Base-by-base conservation (phyloP, 106 monocot genomes). In the Dendrobium catenatum region DNA sequence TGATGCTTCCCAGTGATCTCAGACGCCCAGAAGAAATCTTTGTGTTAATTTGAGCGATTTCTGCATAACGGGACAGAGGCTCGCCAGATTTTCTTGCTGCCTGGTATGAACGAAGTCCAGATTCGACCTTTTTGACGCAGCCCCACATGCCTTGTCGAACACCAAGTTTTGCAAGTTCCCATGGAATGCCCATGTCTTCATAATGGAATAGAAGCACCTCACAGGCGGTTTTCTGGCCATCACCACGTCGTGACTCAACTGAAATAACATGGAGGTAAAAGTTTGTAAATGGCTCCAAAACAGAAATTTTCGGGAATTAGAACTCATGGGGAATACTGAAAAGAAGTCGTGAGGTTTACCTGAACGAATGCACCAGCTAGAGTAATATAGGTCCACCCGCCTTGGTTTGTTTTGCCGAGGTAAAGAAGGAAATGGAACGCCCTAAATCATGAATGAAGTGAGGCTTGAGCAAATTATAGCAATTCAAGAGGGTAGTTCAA, bases 81-180 rank as follows among this genome's bases (percentile, higher is more conserved):
- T 82, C 85, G 2, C 78, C 77, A 11, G 84, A 73, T 17, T 26
- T 82, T 54, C 93, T 81, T 1, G 75, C 81, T 8, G 42, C 79
- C 77, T 96, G 93, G 82, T 96, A 96, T 19, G 89, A 87, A 1
- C 93, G 88, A 20, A 96, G 80, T 16, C 96, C 96, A 5, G 96
- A 93, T 66, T 96, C 96, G 7, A 96, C 86, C 82, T 80, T 91
- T 77, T 91, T 96, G 20, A 93, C 96, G 26, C 88, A 85, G 26
- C 96, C 93, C 96, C 96, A 96, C 96, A 96, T 96, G 11, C 96
- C 96, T 77, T 96, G 96, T 15, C 91, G 83, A 26, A 96, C 82
- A 5, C 96, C 96, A 4, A 96, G 82, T 81, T 96, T 96, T 51
- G 96, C 91, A 19, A 96, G 85, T 78, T 96, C 91, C 88, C 91